Base-by-base conservation (phyloP, 805 yeast species). In the Teunomyces barrocoloradensis region DNA sequence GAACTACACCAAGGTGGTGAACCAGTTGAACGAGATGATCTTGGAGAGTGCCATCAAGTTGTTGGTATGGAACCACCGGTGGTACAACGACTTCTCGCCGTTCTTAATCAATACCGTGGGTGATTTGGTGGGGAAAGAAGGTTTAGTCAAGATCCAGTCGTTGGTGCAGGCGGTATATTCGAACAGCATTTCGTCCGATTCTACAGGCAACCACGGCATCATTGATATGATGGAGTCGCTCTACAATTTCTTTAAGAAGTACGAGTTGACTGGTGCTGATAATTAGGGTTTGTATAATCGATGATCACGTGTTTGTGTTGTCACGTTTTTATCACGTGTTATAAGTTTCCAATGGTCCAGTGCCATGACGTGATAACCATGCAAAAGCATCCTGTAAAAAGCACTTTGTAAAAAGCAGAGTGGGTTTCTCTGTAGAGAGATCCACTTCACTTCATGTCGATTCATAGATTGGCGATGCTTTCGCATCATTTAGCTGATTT, bases 51-150 rank as follows among this genome's bases (percentile, higher is more conserved):
- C 83, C 47, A 88, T 91, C 30, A 87, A 86, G 58, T 71, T 94
- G 45, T 71, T 85, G n/a, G 96, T 94, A n/a, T 95, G 98, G 97
- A 87, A 89, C 61, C 97, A 91, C 66, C 81, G 99, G 61, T 94
- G 99, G 99, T 95, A 92, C 69, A 80, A 84, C 53, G 97, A 92
- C 54, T 92, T 90, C 61, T 84, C 95, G 6, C 87, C 95, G 17
- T 72, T 73, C 42, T 71, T 89, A 42, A 61, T 83, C n/a, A 62
- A 69, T n/a, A 69, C 82, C 0, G 67, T 90, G 49, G 69, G 79
- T 17, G 78, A 75, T 45, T 71, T 89, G 46, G 82, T 89, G 20
- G 81, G 80, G 35, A 85, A 84, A 58, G 89, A 87, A 56, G 97
- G 97, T 0, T 66, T 85, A 38, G 80, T 86, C 27, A 90, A 88